These are phyloP conservation scores for Lotus japonicus DNA, from an alignment of 306 rosid genomes.

Conservation along the genomic window DNA sequence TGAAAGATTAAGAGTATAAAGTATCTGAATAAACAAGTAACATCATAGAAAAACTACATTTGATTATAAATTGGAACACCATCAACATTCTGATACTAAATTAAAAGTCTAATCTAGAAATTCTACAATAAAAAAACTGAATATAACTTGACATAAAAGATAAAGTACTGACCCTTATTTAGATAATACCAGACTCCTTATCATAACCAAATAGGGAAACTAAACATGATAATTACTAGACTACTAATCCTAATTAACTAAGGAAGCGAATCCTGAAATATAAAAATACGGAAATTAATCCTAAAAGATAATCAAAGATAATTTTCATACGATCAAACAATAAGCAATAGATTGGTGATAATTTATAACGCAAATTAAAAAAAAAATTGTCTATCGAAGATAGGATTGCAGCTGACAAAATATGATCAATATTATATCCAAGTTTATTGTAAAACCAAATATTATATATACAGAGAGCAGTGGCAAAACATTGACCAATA, in stretches of 20 bases:
- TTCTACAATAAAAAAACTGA: background rate
- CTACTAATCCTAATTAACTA: no score
- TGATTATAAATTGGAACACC: background rate
- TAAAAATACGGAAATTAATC: no score
- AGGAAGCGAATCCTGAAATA: no score
- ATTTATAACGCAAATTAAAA: background rate
- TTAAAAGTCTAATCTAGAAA: background rate
- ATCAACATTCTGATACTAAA: background rate
- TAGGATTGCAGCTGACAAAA: constrained; percentile 12
- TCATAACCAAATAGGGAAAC: no score
- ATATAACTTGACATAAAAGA: background rate
- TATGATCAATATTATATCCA: background rate
- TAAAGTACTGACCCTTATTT: background rate
- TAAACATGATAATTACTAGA: no score
- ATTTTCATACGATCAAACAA: no score
- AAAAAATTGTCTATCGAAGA: background rate
- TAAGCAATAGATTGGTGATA: background rate
- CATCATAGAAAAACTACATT: no score
- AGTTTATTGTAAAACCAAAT: constrained; percentile 11
- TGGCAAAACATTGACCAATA: constrained; percentile 12
- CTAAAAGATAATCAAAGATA: no score
- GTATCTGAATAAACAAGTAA: background rate
- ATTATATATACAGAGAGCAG: background rate
- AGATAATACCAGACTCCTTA: no score
- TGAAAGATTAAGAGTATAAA: background rate